Conservation (phyloP, 2,329 filamentous ascomycete genomes). For the Microdochium paspali region DNA sequence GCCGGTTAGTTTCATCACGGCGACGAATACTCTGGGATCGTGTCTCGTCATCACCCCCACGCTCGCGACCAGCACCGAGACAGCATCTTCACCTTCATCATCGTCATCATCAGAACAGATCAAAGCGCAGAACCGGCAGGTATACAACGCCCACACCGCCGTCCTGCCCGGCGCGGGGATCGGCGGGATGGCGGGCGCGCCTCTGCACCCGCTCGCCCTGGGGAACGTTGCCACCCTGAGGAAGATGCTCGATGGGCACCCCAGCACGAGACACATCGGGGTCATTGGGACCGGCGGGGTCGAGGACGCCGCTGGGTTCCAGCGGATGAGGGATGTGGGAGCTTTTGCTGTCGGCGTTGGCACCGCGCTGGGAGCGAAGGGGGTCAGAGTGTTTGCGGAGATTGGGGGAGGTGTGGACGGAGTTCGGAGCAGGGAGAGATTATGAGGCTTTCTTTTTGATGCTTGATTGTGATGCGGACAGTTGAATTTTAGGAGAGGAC, state of each 20-base stretch:
- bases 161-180: conserved; percentile 45
- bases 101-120: conserved; percentile 11
- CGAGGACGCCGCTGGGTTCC: conserved; percentile 49
- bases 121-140: too few relatives aligned
- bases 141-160: conserved; percentile 25
- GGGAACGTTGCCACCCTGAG: conserved; percentile 68
- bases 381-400: conserved; percentile 50
- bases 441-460: too few relatives aligned
- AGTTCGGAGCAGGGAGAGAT: conserved; percentile 1
- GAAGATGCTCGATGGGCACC: conserved; percentile 41
- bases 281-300: conserved; percentile 70
- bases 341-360: conserved; percentile 59
- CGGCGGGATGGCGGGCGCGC: conserved; percentile 63
- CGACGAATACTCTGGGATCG: conserved; percentile 65
- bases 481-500: too few relatives aligned
- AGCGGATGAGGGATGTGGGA: conserved; percentile 57
- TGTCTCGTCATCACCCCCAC: conserved; percentile 44
- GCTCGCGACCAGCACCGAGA: conserved; percentile 10
- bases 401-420: conserved; percentile 29
- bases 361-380: conserved; percentile 57
- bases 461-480: too few relatives aligned
- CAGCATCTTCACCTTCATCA: conserved; percentile 26
- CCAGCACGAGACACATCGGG: conserved; percentile 39
- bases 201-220: conserved; percentile 63
- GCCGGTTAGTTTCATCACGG: conserved; percentile 59